Evolutionary conservation across 352 stramenopile genomes (phyloP), one percentile per base, ranked within the genome.

Genomic region (Aphanomyces cochlioides): DNA sequence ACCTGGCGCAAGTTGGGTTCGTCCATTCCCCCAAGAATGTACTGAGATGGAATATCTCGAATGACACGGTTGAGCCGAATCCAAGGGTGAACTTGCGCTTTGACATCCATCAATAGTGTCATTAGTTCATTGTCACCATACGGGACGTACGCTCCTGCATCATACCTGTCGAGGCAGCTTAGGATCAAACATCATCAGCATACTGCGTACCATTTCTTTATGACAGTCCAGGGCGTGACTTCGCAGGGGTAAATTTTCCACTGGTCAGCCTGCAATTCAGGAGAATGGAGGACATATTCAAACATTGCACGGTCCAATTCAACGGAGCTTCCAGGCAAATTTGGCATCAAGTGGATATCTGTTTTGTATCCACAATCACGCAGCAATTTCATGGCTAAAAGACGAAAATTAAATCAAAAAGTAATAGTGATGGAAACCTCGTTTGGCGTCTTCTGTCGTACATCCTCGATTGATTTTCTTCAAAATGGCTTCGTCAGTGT

Each of bases 171-270:
- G 17, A 19, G 7, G 8, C 50, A 19, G 13, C 75, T 40, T 15
- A 50, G 41, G 19, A 67, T n/a, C 60, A 50, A 43, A 38, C 1
- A 17, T n/a, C 15, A 39, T 28, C 13, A 43, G 60, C 10, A 40
- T 53, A 1, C 10, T 8, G 10, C 17, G 7, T 61, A 61, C 87
- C 87, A 95, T 75, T 92, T 92, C 76, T 95, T 95, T 63, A 95
- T 95, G 37, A 95, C 83, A 1, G 86, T 93, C 89, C 89, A 97
- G 1, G 90, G 90, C 36, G 90, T 95, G 66, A 97, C 91, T 75
- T 96, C 90, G 74, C 90, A 97, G 48, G 92, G 92, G 40, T 98
- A 98, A 75, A 98, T 97, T 80, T 98, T 98, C 92, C 91, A 97
- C 77, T 97, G 91, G 68, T 98, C 92, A 0, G 90, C 90, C 73